phyloP scores from a whole-genome alignment of 129 eudicot genomes.

The Flaveria sonorensis region DNA sequence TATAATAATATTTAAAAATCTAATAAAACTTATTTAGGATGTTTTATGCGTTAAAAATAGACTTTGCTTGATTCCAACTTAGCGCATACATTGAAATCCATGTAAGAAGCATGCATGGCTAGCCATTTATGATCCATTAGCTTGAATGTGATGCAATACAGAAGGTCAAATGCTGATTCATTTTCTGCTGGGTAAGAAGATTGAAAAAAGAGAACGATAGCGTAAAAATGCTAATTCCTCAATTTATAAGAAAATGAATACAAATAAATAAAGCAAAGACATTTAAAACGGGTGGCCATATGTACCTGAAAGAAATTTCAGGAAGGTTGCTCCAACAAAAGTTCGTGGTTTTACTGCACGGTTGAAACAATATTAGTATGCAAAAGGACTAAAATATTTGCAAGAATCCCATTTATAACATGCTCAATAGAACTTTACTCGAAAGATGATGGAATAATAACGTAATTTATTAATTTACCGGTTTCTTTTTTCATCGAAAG shows the following conservation, averaged over 20 bases:
- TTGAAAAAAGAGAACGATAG: background rate
- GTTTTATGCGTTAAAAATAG: background rate
- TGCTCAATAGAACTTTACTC: slow-evolving; percentile 6
- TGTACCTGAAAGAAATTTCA: slow-evolving; percentile 89
- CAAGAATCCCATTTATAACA: background rate
- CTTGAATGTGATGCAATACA: slow-evolving; percentile 93
- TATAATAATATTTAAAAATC: background rate
- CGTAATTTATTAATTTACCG: background rate
- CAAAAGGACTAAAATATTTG: background rate
- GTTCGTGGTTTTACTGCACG: slow-evolving; percentile 80
- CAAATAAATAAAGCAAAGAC: background rate
- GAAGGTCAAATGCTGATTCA: slow-evolving; percentile 89
- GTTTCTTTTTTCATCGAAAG: background rate
- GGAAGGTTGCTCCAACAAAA: slow-evolving; percentile 79
- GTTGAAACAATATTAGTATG: slow-evolving; percentile 23
- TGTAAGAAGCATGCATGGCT: slow-evolving; percentile 93
- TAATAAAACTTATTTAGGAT: background rate
- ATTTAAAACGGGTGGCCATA: background rate
- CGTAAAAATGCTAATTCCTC: background rate
- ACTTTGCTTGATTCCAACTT: background rate
- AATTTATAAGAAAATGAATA: background rate
- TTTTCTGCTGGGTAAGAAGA: slow-evolving; percentile 54
- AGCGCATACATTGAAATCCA: slow-evolving; percentile 93
- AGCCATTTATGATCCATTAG: slow-evolving; percentile 97
- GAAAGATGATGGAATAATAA: background rate